Percentiles rank a stretch among this genome's conserved stretches.
These are phyloP conservation scores for Debaryomyces tyrocola DNA, from an alignment of 805 yeast genomes.

Conservation along the genomic window DNA sequence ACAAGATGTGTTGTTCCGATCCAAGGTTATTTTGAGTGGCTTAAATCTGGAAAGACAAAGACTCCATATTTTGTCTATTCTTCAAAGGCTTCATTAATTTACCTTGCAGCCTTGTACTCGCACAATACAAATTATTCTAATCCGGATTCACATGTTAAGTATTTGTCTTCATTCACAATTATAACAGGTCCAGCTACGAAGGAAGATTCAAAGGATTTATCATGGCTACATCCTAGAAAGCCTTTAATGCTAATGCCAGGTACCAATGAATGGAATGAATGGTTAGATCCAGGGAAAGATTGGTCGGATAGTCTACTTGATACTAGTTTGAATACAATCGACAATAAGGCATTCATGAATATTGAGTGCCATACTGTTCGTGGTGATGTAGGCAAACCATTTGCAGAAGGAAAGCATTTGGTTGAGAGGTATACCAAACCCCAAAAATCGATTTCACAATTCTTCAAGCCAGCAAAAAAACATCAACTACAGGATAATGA, in stretches of 20 bases:
- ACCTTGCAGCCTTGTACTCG: conserved; percentile 54
- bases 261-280: conserved; percentile 53
- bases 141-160: conserved; percentile 12
- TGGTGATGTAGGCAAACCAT: conserved; percentile 62
- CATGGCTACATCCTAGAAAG: conserved; percentile 76
- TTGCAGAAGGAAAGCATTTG: conserved; percentile 45
- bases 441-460: conserved; percentile 26
- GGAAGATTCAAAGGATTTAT: conserved; percentile 47
- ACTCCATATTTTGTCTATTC: conserved; percentile 67
- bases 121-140: conserved; percentile 33
- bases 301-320: conserved; percentile 43
- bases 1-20: conserved; percentile 75
- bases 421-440: conserved; percentile 25
- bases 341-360: conserved; percentile 28
- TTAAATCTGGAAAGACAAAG: conserved; percentile 38
- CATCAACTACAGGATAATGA: conserved; percentile 3
- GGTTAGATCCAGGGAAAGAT: conserved; percentile 53
- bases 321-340: conserved; percentile 35
- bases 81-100: conserved; percentile 52
- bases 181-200: conserved; percentile 65
- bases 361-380: conserved; percentile 58
- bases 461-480: conserved; percentile 18
- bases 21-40: conserved; percentile 89
- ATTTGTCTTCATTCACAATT: conserved; percentile 58
- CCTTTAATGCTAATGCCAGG: conserved; percentile 70